Evolutionary conservation across 768 basidiomycete species (phyloP).

Genomic region (Pisolithus marmoratus): DNA sequence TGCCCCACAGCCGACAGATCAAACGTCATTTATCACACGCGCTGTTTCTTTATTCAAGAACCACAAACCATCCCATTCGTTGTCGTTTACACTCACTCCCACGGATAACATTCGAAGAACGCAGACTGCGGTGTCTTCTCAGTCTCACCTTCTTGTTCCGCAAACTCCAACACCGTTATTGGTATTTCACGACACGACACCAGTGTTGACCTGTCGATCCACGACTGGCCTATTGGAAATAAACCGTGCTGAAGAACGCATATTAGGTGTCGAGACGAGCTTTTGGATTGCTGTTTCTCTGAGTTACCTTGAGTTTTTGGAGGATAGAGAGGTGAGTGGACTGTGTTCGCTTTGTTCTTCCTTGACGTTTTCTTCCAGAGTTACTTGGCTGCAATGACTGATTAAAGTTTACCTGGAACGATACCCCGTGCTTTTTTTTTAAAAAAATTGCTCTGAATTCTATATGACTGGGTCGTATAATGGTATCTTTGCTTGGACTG

Average conservation of each 20-base stretch:
- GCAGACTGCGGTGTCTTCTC: constrained; percentile 17
- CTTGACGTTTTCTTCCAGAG: constrained; percentile 34
- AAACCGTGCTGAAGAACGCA: constrained; percentile 46
- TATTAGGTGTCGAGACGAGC: constrained; percentile 64
- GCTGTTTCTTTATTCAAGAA: constrained; percentile 45
- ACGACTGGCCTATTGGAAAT: constrained; percentile 61
- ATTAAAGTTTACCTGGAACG: constrained; percentile 23
- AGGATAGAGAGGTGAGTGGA: constrained; percentile 65
- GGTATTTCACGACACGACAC: constrained; percentile 68
- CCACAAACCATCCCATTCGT: constrained; percentile 50
- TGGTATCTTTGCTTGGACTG: too few species aligned
- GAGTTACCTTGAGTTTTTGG: constrained; percentile 72
- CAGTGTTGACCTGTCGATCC: constrained; percentile 52
- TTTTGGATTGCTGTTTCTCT: constrained; percentile 76
- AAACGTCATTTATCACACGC: constrained; percentile 43
- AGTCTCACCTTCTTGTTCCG: constrained; percentile 18
- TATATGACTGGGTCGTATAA: neutral
- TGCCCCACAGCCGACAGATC: constrained; percentile 20
- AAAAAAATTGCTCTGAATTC: neutral
- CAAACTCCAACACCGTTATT: constrained; percentile 44
- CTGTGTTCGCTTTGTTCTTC: neutral
- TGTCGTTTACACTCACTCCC: constrained; percentile 51
- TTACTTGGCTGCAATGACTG: constrained; percentile 49
- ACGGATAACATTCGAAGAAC: constrained; percentile 14
- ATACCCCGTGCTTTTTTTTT: neutral